Percentiles rank a stretch among this genome's conserved stretches.
Conservation (phyloP, 2,329 filamentous ascomycete species). For the Aspergillus uvarum region DNA sequence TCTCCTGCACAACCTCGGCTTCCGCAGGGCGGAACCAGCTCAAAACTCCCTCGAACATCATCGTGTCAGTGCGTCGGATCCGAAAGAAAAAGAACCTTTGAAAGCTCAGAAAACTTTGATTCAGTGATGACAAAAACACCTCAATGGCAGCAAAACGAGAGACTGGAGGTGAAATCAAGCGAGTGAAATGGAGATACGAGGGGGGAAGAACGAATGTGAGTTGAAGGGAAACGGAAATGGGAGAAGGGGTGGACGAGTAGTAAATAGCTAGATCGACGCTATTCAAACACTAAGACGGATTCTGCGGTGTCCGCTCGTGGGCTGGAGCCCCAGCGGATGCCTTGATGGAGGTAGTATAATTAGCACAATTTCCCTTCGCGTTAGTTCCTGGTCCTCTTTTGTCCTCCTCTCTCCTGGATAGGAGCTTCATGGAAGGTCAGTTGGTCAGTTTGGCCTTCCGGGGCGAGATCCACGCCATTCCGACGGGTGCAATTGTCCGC, state of each 20-base stretch:
- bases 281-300: not conserved
- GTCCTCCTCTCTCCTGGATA: not conserved
- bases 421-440: not conserved
- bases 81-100: not conserved
- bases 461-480: not conserved
- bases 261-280: slow-evolving; percentile 3
- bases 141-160: not conserved
- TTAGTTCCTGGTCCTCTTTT: too few relatives aligned
- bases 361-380: too few relatives aligned
- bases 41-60: slow-evolving; percentile 2
- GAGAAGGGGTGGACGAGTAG: not conserved
- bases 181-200: not conserved
- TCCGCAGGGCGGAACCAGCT: slow-evolving; percentile 3
- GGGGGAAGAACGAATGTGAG: not conserved
- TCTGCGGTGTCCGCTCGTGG: not conserved
- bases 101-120: too few relatives aligned
- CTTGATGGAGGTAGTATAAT: too few relatives aligned
- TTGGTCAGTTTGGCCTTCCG: not conserved
- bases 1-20: slow-evolving; percentile 2
- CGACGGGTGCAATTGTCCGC: not conserved
- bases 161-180: not conserved
- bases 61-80: not conserved
- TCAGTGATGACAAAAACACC: not conserved
- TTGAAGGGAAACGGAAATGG: not conserved
- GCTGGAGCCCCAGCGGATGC: not conserved